Base-by-base conservation (phyloP, 345 rosid species). In the Linum lewisii region DNA sequence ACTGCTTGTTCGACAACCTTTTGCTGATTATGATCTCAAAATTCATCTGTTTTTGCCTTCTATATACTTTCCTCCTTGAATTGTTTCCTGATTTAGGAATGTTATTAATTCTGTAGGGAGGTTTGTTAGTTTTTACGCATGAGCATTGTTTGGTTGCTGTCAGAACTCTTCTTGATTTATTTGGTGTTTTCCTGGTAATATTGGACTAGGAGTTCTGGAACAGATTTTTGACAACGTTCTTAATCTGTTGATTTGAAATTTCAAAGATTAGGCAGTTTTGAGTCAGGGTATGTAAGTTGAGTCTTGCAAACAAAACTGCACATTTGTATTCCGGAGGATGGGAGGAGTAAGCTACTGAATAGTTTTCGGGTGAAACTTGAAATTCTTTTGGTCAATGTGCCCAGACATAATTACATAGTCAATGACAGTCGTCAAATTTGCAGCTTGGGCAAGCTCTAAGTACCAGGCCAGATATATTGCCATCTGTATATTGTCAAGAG, bases 401-500 rank as follows among this genome's bases (percentile, higher is more conserved):
- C 16, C 23, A 51, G 9, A 36, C 32, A 26, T 57, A 32, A 15
- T 13, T 45, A 34, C 15, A 4, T 59, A 11, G 29, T 51, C 51
- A 57, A 50, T 58, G 15, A 10, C 13, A 52, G 24, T 52, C 2
- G 9, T 69, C 62, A 22, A 21, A 42, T 70, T 49, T 62, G 60
- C 94, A 89, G 99, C 93, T 93, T 14, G 97, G 97, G 51, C 99
- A 93, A 84, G 97, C 94, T 58, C 79, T 89, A 67, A 89, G 97
- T 83, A 93, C 95, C 15, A 89, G 97, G 72, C 83, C 94, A 55
- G 95, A 93, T 74, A 79, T 93, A 77, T 77, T 93, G 73, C 88
- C 99, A 10, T 63, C 81, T 45, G 70, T 89, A 24, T 93, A 89
- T 62, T 89, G 94, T 70, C 88, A 84, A 69, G 99, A 93, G 79